Evolutionary conservation across 768 basidiomycete genomes (phyloP).

Genomic region (Favolaschia claudopus): DNA sequence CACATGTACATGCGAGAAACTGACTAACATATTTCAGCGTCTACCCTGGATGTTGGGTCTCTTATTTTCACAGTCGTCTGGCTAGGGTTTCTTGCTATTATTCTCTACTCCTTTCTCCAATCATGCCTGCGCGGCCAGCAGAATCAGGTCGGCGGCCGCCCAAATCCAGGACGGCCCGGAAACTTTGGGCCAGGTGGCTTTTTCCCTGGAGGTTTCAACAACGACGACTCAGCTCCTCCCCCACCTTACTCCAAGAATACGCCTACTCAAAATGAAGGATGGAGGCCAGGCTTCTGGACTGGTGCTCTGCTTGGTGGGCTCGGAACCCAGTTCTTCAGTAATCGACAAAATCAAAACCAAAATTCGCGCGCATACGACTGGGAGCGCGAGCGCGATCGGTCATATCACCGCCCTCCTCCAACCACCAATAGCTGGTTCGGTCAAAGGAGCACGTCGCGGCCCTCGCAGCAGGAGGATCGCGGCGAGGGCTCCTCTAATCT

Average conservation of each 20-base stretch:
- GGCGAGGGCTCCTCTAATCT: constrained; percentile 75
- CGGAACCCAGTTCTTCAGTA: constrained; percentile 64
- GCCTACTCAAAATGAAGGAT: constrained; percentile 30
- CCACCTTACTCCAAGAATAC: constrained; percentile 65
- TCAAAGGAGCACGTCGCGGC: constrained; percentile 33
- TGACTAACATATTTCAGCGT: constrained; percentile 41
- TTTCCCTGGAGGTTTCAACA: constrained; percentile 59
- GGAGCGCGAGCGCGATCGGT: constrained; percentile 56
- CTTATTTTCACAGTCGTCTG: constrained; percentile 66
- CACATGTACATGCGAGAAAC: neutral
- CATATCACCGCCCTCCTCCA: constrained; percentile 30
- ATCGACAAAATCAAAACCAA: constrained; percentile 32
- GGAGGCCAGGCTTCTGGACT: constrained; percentile 82
- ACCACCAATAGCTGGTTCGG: constrained; percentile 35
- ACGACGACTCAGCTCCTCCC: constrained; percentile 52
- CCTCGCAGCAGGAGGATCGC: constrained; percentile 59
- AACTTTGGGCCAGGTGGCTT: constrained; percentile 48
- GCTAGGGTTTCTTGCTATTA: constrained; percentile 57
- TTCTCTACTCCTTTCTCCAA: constrained; percentile 64
- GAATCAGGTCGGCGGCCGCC: constrained; percentile 37
- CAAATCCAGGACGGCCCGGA: constrained; percentile 42
- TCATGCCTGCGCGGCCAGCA: constrained; percentile 55
- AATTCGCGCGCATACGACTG: constrained; percentile 58
- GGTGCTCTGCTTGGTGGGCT: constrained; percentile 80
- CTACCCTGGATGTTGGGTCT: constrained; percentile 53